phyloP scores from a whole-genome alignment of 2,329 filamentous ascomycete species.

The Ambrosiella cleistominuta region DNA sequence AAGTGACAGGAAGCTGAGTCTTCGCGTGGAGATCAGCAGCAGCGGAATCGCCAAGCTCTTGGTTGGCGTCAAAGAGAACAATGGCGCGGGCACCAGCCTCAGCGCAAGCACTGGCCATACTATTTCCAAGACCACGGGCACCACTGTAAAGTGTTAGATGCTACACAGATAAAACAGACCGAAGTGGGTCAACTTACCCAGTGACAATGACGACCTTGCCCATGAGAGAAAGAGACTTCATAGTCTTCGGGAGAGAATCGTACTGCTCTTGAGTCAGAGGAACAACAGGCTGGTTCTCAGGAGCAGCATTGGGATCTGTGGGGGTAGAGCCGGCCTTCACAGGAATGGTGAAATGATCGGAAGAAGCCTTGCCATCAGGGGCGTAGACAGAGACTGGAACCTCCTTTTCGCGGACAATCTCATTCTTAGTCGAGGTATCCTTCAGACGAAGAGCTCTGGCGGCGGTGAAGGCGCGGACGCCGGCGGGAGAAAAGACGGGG shows the following conservation, averaged over 20 bases:
- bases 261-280: conserved; percentile 37
- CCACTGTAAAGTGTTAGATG: conserved; percentile 29
- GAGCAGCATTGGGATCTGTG: conserved; percentile 22
- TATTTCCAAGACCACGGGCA: conserved; percentile 59
- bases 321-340: conserved; percentile 29
- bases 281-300: conserved; percentile 29
- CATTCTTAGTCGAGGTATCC: conserved; percentile 23
- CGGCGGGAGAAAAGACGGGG: conserved; percentile 17
- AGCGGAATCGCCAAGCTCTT: conserved; percentile 53
- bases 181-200: conserved; percentile 34
- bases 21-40: conserved; percentile 53
- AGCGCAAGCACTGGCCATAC: conserved; percentile 61
- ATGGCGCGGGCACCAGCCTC: conserved; percentile 60
- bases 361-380: conserved; percentile 25
- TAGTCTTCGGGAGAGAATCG: conserved; percentile 41
- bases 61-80: conserved; percentile 60
- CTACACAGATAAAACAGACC: neutral
- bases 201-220: conserved; percentile 58
- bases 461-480: conserved; percentile 10
- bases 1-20: conserved; percentile 55
- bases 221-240: conserved; percentile 51
- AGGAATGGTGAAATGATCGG: conserved; percentile 38
- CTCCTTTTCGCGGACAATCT: conserved; percentile 38
- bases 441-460: conserved; percentile 14
- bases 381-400: conserved; percentile 38